phyloP scores from a whole-genome alignment of 371 early-diverging fungal genomes.

The Mortierella sp. region DNA sequence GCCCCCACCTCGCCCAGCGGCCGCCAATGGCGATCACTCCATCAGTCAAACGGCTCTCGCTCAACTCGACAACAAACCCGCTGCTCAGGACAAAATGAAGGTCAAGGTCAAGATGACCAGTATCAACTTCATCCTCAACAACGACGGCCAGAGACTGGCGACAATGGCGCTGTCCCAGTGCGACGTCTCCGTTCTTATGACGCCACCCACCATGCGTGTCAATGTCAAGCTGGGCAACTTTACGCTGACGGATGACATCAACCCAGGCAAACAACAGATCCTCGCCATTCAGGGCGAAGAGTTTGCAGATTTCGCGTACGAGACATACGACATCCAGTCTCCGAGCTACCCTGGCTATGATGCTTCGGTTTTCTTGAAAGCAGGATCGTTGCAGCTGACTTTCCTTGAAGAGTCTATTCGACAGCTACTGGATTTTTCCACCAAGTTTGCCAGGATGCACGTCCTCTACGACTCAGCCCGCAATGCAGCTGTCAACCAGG shows the following conservation, averaged over 20 bases:
- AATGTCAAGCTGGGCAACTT: conserved; percentile 92
- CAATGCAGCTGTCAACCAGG: conserved; percentile 85
- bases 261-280: conserved; percentile 65
- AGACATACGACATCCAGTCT: conserved; percentile 72
- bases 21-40: conserved; percentile 9
- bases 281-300: conserved; percentile 92
- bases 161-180: conserved; percentile 83
- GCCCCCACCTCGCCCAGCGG: conserved; percentile 12
- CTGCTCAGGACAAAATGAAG: conserved; percentile 63
- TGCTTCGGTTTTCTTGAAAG: conserved; percentile 79
- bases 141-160: conserved; percentile 86
- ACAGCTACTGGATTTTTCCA: conserved; percentile 73
- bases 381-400: conserved; percentile 87
- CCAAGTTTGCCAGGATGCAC: conserved; percentile 91
- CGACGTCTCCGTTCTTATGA: conserved; percentile 77
- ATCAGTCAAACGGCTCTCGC: conserved; percentile 21
- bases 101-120: conserved; percentile 86
- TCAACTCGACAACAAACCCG: conserved; percentile 28
- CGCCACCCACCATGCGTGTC: conserved; percentile 73
- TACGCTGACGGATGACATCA: conserved; percentile 77
- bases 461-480: conserved; percentile 90
- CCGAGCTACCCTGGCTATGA: conserved; percentile 90
- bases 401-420: conserved; percentile 77
- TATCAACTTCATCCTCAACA: conserved; percentile 87
- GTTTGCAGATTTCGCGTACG: conserved; percentile 89